Evolutionary conservation across 495 filamentous ascomycete genomes (phyloP), one percentile per base, ranked within the genome.

Genomic region (Penicillium alfredii): DNA sequence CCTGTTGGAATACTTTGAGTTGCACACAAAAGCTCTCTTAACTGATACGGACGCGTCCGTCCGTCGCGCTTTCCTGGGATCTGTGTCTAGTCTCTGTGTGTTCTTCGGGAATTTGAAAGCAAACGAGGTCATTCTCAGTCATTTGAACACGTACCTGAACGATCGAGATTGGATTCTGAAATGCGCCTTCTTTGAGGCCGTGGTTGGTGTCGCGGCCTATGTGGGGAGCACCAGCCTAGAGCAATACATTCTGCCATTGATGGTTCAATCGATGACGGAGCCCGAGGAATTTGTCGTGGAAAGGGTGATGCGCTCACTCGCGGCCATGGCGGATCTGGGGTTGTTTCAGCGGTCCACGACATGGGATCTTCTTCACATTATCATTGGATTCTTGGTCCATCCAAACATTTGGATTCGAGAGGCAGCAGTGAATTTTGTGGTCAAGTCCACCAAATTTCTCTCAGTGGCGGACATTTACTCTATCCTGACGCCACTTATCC

Each of bases 101-200:
- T 97, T 97, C 60, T 97, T 99, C 44, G 92, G 92, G 9, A 89
- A 80, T 33, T 60, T 78, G 14, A 84, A 86, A 52, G 81, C 92
- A 3, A 97, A 88, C 52, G 93, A 99, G 51, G 86, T 97, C 10
- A 82, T 99, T 23, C 64, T 97, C 4, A 93, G 87, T 23, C 92
- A 99, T 56, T 65, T 99, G 14, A 99, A 97, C 53, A 99, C 93
- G 0, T 99, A 99, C 47, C 71, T 99, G 6, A 99, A 99, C 47
- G 93, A 96, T 49, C 76, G 80, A 35, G 89, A 97, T 53, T 99
- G 93, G 93, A 85, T 86, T 56, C 66, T 99, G 14, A 94, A 94
- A 56, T 94, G 86, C 52, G 88, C 93, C 12, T 97, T 97, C 55
- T 94, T 99, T 45, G 86, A 94, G 44, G 86, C 89, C 0, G 89